Evolutionary conservation across 768 basidiomycete species (phyloP), one percentile per base, ranked within the genome.

Genomic region (Kwoniella shandongensis): DNA sequence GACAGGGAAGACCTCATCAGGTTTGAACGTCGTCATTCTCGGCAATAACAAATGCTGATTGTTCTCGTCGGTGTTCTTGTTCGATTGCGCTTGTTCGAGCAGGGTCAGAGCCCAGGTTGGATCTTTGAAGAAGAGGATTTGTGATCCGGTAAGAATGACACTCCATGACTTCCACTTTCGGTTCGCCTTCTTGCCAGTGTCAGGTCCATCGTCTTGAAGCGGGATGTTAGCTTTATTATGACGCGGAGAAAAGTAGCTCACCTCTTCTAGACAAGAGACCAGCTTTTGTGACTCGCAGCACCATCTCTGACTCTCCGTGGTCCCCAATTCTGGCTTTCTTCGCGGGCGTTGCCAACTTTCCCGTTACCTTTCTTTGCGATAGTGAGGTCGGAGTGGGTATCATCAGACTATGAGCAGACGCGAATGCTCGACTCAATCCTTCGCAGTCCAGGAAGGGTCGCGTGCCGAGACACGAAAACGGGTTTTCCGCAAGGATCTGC

Each of bases 151-250:
- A 54, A 99, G 80, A 47, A 93, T 81, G 8, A 91, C 88, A 60
- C 84, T 86, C 82, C 86, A 93, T 11, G 83, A 78, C 67, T 82
- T 86, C 96, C 96, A 98, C 78, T 92, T 98, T 46, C 90, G 82
- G 67, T 82, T 86, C 0, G 86, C 79, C 66, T 86, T 90, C 77
- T 83, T 89, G 12, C 90, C 88, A 3, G 87, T 85, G 62, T 88
- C 88, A 6, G 83, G 61, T 0, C 84, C 69, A 62, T 92, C 91
- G 30, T 81, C 80, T 78, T 23, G 10, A 17, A 26, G 26, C 22
- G 22, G 25, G 32, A 30, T n/a, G 27, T 45, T 6, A 32, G 17
- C 17, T 17, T 23, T 8, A 42, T 8, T 42, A 6, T 17, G 41
- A 5, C 15, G 29, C 32, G 13, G 13, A 6, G 13, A 13, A 32